Evolutionary conservation across 179 eudicot genomes (phyloP).

Genomic region (Carnegiea gigantea): DNA sequence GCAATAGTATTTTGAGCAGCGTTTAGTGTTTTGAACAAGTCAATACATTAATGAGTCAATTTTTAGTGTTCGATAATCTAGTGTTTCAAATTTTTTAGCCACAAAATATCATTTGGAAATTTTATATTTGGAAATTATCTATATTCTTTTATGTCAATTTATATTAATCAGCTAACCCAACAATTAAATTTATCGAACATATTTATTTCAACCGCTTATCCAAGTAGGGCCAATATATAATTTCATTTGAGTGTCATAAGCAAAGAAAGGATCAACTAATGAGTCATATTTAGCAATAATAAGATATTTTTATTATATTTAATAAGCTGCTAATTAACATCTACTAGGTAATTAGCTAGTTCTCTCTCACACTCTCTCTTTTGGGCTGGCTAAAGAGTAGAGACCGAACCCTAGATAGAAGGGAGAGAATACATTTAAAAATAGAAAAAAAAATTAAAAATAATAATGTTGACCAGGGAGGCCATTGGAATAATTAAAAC

Average conservation of each 20-base stretch:
- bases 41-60: too few species aligned
- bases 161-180: too few species aligned
- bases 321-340: constrained; percentile 5
- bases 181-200: too few species aligned
- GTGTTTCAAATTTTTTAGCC: too few species aligned
- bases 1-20: too few species aligned
- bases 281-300: background rate
- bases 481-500: constrained; percentile 11
- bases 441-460: background rate
- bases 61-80: too few species aligned
- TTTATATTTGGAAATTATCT: too few species aligned
- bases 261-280: background rate
- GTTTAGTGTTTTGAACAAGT: too few species aligned
- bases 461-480: background rate
- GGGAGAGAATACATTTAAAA: constrained; percentile 25
- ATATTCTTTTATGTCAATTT: too few species aligned
- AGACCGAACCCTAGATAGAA: constrained; percentile 41
- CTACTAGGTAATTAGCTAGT: constrained; percentile 21
- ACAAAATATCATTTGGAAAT: too few species aligned
- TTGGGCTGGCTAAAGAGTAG: constrained; percentile 13
- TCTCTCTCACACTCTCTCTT: constrained; percentile 27
- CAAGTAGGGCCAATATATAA: too few species aligned
- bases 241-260: background rate
- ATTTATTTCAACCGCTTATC: too few species aligned
- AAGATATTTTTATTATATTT: constrained; percentile 2